Evolutionary conservation across 31 red algal genomes (phyloP).

Genomic region (Endocladia muricata): DNA sequence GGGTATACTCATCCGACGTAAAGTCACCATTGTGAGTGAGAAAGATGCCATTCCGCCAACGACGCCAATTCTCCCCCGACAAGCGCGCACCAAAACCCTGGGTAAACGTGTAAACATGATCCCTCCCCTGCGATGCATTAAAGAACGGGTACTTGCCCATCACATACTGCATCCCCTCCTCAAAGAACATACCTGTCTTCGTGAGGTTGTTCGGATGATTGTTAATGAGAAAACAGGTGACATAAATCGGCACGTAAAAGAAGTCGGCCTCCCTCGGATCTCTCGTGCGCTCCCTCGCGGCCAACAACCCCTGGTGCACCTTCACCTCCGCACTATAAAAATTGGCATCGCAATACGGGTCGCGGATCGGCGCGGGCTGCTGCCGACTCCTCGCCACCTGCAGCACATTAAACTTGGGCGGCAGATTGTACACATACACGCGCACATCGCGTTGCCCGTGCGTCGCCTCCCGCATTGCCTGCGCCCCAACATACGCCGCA

Average conservation of each 20-base stretch:
- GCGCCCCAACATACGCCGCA: background rate
- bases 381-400: constrained; percentile 56
- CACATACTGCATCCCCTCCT: constrained; percentile 56
- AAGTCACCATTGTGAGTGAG: constrained; percentile 78
- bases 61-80: constrained; percentile 61
- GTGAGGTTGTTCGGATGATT: constrained; percentile 68
- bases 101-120: constrained; percentile 75
- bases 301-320: constrained; percentile 40
- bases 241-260: constrained; percentile 81
- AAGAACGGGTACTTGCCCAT: constrained; percentile 47
- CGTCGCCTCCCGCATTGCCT: background rate
- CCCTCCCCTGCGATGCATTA: constrained; percentile 66
- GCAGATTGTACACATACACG: constrained; percentile 73
- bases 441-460: background rate
- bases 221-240: constrained; percentile 76
- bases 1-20: constrained; percentile 57
- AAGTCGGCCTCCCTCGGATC: constrained; percentile 55
- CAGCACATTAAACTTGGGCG: constrained; percentile 48
- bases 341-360: constrained; percentile 71
- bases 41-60: constrained; percentile 57
- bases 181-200: constrained; percentile 46
- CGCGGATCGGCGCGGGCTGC: constrained; percentile 55
- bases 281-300: constrained; percentile 20
- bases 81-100: constrained; percentile 70
- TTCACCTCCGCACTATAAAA: constrained; percentile 72